Evolutionary conservation across 306 rosid species (phyloP).

Genomic region (Ziziphus jujuba): DNA sequence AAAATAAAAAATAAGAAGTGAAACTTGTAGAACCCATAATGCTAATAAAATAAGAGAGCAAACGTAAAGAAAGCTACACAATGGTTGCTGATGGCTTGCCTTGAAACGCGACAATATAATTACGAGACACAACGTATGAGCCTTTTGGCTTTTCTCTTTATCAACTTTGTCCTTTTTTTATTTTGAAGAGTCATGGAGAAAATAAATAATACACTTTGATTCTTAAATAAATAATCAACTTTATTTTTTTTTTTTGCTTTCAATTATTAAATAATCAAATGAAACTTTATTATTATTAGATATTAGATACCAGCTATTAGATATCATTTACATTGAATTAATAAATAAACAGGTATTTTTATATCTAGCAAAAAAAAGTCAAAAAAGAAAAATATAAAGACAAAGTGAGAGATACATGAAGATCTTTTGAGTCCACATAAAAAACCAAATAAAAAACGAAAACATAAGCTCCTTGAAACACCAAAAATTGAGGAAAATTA

Average conservation of each 20-base stretch:
- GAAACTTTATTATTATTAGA: neutral
- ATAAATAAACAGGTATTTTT: no score
- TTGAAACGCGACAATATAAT: conserved; percentile 13
- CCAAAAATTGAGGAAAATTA: neutral
- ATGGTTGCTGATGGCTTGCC: neutral
- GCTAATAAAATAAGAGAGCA: no score
- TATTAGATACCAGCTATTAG: neutral
- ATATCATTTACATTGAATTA: neutral
- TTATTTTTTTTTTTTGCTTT: neutral
- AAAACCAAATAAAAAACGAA: conserved; percentile 5
- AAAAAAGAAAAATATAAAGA: neutral
- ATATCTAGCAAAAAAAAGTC: neutral
- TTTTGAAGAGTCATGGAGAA: no score
- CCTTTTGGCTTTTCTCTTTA: conserved; percentile 1
- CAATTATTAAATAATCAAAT: neutral
- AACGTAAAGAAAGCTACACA: no score
- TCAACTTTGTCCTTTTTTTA: neutral
- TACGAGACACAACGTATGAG: conserved; percentile 1
- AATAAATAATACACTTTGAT: no score
- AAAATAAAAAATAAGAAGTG: no score
- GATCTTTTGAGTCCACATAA: conserved; percentile 14
- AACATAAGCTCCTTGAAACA: conserved; percentile 24
- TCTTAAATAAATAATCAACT: no score
- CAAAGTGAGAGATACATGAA: neutral
- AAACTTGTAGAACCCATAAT: no score